phyloP scores from a whole-genome alignment of 495 filamentous ascomycete species.

The Tuber calosporum region DNA sequence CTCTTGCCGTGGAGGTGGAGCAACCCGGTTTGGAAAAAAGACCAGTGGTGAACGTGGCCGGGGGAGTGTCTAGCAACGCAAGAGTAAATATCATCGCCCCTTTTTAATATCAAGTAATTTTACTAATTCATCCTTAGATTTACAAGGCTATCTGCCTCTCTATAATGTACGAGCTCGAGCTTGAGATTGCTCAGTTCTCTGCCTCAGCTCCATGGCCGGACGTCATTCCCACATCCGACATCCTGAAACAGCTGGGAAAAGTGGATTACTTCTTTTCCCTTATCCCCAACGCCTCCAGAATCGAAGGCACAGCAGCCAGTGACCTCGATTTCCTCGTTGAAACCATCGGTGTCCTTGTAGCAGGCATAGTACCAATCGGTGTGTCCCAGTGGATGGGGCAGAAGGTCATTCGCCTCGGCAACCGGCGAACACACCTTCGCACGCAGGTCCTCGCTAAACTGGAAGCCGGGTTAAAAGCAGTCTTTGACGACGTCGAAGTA shows the following conservation, averaged over 20 bases:
- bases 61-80: not conserved
- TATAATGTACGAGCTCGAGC: conserved; percentile 26
- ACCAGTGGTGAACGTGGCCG: not conserved
- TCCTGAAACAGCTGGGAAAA: conserved; percentile 21
- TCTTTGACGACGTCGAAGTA: conserved; percentile 15
- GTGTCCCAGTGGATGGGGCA: conserved; percentile 30
- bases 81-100: not conserved
- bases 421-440: conserved; percentile 18
- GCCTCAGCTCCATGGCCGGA: conserved; percentile 28
- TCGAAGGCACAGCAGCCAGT: conserved; percentile 13
- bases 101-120: not conserved
- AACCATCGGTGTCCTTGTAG: conserved; percentile 22
- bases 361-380: conserved; percentile 20
- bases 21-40: not conserved
- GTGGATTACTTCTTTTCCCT: conserved; percentile 20
- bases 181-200: conserved; percentile 26
- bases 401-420: conserved; percentile 29
- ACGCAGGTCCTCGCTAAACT: conserved; percentile 19
- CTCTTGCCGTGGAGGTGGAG: not conserved
- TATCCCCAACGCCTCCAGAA: conserved; percentile 7
- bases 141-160: conserved; percentile 24
- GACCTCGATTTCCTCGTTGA: conserved; percentile 27
- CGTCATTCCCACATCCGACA: conserved; percentile 25
- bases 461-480: conserved; percentile 18
- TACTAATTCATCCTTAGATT: conserved; percentile 4